Conservation (phyloP, 2,329 filamentous ascomycete species). For the Verticillium albo-atrum region DNA sequence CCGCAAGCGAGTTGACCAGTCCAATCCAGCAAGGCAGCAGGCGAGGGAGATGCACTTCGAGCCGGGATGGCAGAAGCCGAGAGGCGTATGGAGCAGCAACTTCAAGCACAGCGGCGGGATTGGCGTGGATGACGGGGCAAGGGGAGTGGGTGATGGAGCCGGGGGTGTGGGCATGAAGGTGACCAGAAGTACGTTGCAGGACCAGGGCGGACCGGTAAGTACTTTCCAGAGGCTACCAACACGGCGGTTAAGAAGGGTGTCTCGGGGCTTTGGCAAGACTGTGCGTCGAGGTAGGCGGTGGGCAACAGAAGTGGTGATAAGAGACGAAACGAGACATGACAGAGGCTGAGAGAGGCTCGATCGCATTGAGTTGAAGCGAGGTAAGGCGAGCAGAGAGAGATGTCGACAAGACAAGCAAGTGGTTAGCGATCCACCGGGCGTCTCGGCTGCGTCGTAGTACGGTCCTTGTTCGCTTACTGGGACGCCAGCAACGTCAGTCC, state of each 20-base stretch:
- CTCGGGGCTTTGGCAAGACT: not conserved
- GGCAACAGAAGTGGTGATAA: not conserved
- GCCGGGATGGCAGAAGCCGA: not conserved
- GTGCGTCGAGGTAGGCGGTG: not conserved
- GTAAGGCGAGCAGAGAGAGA: not conserved
- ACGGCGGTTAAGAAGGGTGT: not conserved
- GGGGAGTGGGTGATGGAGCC: not conserved
- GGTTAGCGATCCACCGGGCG: not conserved
- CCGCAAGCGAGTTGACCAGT: not conserved
- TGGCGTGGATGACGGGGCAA: not conserved
- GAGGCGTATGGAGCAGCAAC: not conserved
- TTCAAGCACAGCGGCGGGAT: not conserved
- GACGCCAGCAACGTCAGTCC: not conserved
- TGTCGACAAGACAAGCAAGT: not conserved
- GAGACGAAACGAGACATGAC: not conserved
- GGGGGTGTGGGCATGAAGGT: not conserved
- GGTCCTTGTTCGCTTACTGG: not conserved
- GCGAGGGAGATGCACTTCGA: not conserved
- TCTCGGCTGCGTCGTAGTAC: not conserved
- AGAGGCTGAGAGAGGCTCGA: not conserved
- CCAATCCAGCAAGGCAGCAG: not conserved
- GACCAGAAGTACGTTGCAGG: not conserved
- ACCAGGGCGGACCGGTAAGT: not conserved
- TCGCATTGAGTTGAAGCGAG: not conserved
- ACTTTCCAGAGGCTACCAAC: too few relatives aligned